These are phyloP conservation scores for Nepenthes alata DNA, from an alignment of 179 eudicot genomes.

Conservation along the genomic window DNA sequence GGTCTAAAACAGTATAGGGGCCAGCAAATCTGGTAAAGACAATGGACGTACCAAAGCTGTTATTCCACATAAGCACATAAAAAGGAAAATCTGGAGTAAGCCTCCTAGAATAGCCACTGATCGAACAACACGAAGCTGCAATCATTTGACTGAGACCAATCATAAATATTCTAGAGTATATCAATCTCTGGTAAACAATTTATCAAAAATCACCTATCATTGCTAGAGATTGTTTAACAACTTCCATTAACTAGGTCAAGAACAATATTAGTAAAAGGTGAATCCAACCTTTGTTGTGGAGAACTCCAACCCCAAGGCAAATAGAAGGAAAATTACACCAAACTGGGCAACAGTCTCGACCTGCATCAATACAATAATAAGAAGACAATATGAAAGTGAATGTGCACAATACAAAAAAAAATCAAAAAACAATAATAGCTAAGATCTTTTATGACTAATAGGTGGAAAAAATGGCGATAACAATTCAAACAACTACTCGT, in stretches of 20 bases:
- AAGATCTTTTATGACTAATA: too few species aligned
- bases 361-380: conserved; percentile 17
- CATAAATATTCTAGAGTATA: conserved; percentile 20
- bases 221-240: too few species aligned
- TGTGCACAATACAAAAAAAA: neutral
- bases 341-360: conserved; percentile 94
- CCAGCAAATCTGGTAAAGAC: neutral
- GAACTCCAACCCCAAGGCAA: conserved; percentile 86
- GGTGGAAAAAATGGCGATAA: too few species aligned
- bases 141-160: conserved; percentile 25
- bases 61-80: conserved; percentile 73
- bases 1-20: too few species aligned
- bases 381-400: neutral
- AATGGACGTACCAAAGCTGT: conserved; percentile 57
- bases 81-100: conserved; percentile 61
- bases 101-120: conserved; percentile 87
- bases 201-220: too few species aligned
- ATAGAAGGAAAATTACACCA: conserved; percentile 90
- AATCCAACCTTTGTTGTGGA: conserved; percentile 56
- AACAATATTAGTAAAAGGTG: neutral
- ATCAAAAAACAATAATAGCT: too few species aligned
- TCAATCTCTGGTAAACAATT: too few species aligned
- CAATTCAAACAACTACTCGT: too few species aligned
- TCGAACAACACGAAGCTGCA: conserved; percentile 77
- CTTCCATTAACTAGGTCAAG: too few species aligned